Evolutionary conservation across 352 stramenopile species (phyloP).

Genomic region (Albugo laibachii): DNA sequence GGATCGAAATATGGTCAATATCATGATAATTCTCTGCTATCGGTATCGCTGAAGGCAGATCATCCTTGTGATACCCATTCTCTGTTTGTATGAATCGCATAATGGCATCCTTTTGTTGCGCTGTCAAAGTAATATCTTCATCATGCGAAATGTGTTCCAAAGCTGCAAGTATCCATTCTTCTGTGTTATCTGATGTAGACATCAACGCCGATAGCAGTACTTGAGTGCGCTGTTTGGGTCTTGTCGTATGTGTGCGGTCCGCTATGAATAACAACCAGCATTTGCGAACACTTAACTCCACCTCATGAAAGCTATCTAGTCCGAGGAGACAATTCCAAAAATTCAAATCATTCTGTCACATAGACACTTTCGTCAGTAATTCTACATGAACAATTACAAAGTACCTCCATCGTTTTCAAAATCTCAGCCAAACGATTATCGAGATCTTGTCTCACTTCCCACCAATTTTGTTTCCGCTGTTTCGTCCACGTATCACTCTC

Average conservation of each 20-base stretch:
- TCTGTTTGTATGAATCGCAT: constrained; percentile 2
- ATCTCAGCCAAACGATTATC: constrained; percentile 21
- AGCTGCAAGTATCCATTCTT: constrained; percentile 9
- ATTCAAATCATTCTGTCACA: constrained; percentile 16
- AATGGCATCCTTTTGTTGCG: constrained; percentile 15
- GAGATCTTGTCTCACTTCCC: constrained; percentile 34
- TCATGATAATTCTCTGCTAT: constrained; percentile 1
- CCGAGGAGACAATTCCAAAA: constrained; percentile 33
- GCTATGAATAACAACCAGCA: constrained; percentile 17
- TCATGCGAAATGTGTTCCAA: constrained; percentile 16
- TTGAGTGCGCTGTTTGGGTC: constrained; percentile 9
- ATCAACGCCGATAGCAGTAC: constrained; percentile 12
- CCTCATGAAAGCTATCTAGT: not conserved
- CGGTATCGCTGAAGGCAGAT: constrained; percentile 2
- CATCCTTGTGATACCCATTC: not conserved
- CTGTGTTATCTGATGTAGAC: not conserved
- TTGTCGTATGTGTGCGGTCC: not conserved
- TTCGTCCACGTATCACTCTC: constrained; percentile 26
- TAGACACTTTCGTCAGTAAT: not conserved
- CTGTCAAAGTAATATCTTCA: constrained; percentile 19
- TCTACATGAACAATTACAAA: not conserved
- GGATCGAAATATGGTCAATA: not conserved
- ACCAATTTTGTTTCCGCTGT: constrained; percentile 61
- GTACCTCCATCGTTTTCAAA: constrained; percentile 34
- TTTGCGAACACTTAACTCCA: not conserved